A percentile compares a stretch with the other conserved stretches of the same genome.
phyloP scores from a whole-genome alignment of 2,329 filamentous ascomycete species.

The Arthrobotrys iridis region DNA sequence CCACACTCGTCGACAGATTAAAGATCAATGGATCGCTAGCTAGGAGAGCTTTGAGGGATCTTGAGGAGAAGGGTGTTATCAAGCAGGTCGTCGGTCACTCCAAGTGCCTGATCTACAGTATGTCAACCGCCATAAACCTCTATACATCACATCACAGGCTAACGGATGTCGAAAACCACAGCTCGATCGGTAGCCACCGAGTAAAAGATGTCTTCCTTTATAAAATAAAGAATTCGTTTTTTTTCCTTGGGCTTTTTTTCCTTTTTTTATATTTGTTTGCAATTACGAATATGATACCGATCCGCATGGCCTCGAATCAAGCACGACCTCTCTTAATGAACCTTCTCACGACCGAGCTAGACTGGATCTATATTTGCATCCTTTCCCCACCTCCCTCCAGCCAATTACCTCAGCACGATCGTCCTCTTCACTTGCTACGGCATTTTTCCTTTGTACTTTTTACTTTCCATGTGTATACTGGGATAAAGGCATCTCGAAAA shows the following conservation, averaged over 20 bases:
- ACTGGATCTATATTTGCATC: slow-evolving; percentile 29
- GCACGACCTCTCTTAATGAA: slow-evolving; percentile 46
- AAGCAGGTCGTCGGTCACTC: slow-evolving; percentile 97
- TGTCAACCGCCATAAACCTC: slow-evolving; percentile 60
- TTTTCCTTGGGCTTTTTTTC: slow-evolving; percentile 32
- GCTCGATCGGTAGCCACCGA: slow-evolving; percentile 53
- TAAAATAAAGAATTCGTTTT: slow-evolving; percentile 47
- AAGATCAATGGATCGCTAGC: slow-evolving; percentile 99
- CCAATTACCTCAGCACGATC: slow-evolving; percentile 10
- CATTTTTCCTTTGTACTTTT: slow-evolving; percentile 6
- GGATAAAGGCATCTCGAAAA: slow-evolving; percentile 46
- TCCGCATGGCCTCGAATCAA: slow-evolving; percentile 44
- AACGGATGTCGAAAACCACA: slow-evolving; percentile 13
- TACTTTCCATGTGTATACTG: slow-evolving; percentile 50
- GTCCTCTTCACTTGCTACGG: slow-evolving; percentile 12
- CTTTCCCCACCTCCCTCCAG: slow-evolving; percentile 10
- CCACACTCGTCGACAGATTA: slow-evolving; percentile 97
- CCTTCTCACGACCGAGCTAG: slow-evolving; percentile 13
- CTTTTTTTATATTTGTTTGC: slow-evolving; percentile 23
- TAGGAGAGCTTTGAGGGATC: slow-evolving; percentile 84
- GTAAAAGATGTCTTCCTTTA: slow-evolving; percentile 46
- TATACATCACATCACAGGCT: not conserved
- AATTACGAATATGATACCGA: slow-evolving; percentile 52
- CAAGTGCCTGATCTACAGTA: slow-evolving; percentile 98
- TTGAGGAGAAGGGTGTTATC: slow-evolving; percentile 98